Evolutionary conservation across 176 grass and related monocot genomes (phyloP).

Genomic region (Zea luxurians): DNA sequence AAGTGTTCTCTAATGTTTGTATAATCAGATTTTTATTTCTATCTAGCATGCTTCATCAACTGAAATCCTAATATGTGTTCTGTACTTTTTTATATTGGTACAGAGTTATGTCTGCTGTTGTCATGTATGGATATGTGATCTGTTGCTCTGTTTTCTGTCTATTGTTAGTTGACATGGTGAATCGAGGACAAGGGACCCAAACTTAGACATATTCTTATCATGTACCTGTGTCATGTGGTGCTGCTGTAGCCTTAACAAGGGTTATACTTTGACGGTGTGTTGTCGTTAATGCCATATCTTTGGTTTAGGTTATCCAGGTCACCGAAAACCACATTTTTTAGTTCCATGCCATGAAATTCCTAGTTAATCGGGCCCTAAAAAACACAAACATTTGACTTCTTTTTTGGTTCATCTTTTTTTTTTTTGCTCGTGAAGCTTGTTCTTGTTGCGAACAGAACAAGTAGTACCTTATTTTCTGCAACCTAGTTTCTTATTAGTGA

Average conservation of each 20-base stretch:
- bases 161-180: neutral
- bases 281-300: neutral
- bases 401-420: neutral
- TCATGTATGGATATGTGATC: neutral
- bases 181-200: neutral
- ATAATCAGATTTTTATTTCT: neutral
- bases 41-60: neutral
- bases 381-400: neutral
- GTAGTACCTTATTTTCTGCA: neutral
- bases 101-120: neutral
- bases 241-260: neutral
- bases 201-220: neutral
- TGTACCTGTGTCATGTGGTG: neutral
- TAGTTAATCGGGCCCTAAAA: neutral
- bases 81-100: neutral
- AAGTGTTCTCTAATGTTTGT: neutral
- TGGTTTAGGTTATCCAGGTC: conserved; percentile 15
- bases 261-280: neutral
- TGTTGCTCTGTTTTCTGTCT: neutral
- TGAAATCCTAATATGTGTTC: neutral
- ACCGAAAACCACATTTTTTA: neutral
- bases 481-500: conserved; percentile 6
- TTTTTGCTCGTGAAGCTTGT: neutral
- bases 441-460: neutral
- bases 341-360: neutral